A percentile compares a stretch with the other conserved stretches of the same genome.
Evolutionary conservation across 192 early-diverging fungal species (phyloP).

Genomic region (Linnemannia elongata): DNA sequence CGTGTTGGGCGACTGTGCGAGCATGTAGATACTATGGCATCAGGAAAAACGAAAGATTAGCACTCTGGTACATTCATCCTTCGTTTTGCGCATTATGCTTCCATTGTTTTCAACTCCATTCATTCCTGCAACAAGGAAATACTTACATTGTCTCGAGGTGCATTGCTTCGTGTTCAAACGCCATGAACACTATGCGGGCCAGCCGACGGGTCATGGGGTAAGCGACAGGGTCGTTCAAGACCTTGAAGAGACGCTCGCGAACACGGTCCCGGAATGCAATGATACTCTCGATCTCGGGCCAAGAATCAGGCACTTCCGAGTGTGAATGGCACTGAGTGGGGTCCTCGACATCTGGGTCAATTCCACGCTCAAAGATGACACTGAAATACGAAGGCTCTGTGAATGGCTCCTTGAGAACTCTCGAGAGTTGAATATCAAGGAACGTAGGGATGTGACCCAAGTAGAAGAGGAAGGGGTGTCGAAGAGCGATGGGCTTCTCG

Average conservation of each 20-base stretch:
- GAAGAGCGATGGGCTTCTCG: slow-evolving; percentile 83
- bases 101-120: neutral
- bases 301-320: slow-evolving; percentile 73
- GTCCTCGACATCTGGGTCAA: slow-evolving; percentile 90
- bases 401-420: slow-evolving; percentile 58
- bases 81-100: neutral
- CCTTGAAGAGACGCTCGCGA: slow-evolving; percentile 62
- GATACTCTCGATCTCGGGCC: slow-evolving; percentile 81
- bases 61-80: neutral
- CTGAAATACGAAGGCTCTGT: slow-evolving; percentile 75
- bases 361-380: slow-evolving; percentile 94
- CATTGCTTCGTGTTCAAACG: slow-evolving; percentile 95
- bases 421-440: slow-evolving; percentile 72
- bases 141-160: slow-evolving; percentile 85
- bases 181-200: slow-evolving; percentile 84
- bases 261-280: slow-evolving; percentile 76
- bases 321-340: slow-evolving; percentile 82
- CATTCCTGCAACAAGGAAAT: neutral
- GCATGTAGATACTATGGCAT: slow-evolving; percentile 78
- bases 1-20: slow-evolving; percentile 74
- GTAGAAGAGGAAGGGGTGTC: slow-evolving; percentile 94
- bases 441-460: slow-evolving; percentile 87
- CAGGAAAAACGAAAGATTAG: neutral
- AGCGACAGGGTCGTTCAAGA: slow-evolving; percentile 57
- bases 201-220: slow-evolving; percentile 50